Evolutionary conservation across 1,284 basidiomycete genomes (phyloP).

Genomic region (Sporisorium exsertum): DNA sequence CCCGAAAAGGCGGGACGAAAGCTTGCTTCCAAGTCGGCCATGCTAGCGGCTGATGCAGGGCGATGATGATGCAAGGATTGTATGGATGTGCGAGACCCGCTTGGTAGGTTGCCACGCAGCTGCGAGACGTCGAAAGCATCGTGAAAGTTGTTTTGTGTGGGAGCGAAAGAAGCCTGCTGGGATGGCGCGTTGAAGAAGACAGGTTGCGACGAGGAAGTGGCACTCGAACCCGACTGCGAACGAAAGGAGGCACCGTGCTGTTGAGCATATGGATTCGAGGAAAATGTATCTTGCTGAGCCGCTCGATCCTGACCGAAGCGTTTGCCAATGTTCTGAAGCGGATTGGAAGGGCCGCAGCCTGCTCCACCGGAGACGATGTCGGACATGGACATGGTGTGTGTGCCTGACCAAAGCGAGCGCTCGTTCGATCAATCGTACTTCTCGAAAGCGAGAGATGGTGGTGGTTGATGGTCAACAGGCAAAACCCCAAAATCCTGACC

Average conservation of each 20-base stretch:
- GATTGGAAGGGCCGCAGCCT: constrained; percentile 66
- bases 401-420: no score
- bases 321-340: constrained; percentile 65
- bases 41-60: constrained; percentile 14
- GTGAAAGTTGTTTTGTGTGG: constrained; percentile 16
- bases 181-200: constrained; percentile 46
- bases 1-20: constrained; percentile 41
- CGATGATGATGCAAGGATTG: constrained; percentile 15
- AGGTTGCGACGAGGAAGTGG: constrained; percentile 16
- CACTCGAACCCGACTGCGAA: constrained; percentile 11
- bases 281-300: constrained; percentile 56
- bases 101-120: constrained; percentile 51
- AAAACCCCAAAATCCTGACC: background rate
- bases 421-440: no score
- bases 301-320: constrained; percentile 64
- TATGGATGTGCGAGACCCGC: constrained; percentile 30
- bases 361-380: constrained; percentile 64
- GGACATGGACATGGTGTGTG: constrained; percentile 64
- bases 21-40: constrained; percentile 46
- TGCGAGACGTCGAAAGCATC: constrained; percentile 57
- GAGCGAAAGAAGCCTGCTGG: constrained; percentile 20
- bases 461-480: background rate
- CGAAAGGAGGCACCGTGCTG: constrained; percentile 28
- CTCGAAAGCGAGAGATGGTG: background rate
- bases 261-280: constrained; percentile 6